Evolutionary conservation across 2,329 filamentous ascomycete species (phyloP), one percentile per base, ranked within the genome.

Genomic region (Ophiostoma fasciatum): DNA sequence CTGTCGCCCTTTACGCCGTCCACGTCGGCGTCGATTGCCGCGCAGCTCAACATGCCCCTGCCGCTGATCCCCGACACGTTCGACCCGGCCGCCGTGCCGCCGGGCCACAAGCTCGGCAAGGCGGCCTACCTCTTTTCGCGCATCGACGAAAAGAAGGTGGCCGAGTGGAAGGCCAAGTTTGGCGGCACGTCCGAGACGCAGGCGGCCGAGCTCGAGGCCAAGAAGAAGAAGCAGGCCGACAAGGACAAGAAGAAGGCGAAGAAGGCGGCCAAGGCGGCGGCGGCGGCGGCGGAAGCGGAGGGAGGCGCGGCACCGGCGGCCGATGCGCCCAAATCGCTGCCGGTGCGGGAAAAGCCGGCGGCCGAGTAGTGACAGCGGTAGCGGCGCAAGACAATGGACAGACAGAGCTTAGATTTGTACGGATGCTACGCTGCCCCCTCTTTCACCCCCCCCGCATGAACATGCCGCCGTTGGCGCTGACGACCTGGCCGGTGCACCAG

Each of bases 1-100:
- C 71, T 87, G 38, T 73, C 75, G 35, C 87, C 87, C 0, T 94
- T 88, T 60, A 82, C 94, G 66, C 85, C 84, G 28, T 68, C 69
- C n/a, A 87, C 80, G 8, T 67, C 80, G 4, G 68, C 68, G 41
- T 73, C 74, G 22, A 94, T 94, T 47, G 71, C 83, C 45, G 58
- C 71, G 43, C 88, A 94, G 61, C 70, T 96, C 20, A 45, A 35
- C 31, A 28, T 36, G 44, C 55, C 78, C 43, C 64, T 40, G 58
- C 71, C 49, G 57, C 67, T 32, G 57, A 84, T 87, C 42, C 78
- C 81, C 3, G 64, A 74, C 44, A 60, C 62, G 30, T 90, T 82
- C 78, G 51, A 54, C 14, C 57, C 59, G n/a, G 64, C 72, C 42
- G 58, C 64, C 3, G 61, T 90, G 45, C 66, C 74, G 49, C 67